Conservation (phyloP, 1,284 basidiomycete species). For the Leccinum pachyderme region DNA sequence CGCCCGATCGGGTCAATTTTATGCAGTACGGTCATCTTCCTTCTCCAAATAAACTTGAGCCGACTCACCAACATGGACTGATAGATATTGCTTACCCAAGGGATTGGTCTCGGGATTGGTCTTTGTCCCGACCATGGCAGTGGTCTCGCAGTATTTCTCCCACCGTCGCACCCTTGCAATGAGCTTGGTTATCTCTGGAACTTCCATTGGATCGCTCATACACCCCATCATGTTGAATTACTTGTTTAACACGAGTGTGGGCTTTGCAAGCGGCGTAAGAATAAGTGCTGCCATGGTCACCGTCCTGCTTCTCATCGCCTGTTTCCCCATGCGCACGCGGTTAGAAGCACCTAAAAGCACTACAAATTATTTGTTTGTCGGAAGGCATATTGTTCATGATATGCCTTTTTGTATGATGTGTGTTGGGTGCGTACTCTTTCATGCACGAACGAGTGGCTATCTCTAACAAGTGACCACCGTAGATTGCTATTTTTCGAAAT, state of each 20-base stretch:
- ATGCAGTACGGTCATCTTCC: constrained; percentile 20
- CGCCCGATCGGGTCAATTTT: constrained; percentile 23
- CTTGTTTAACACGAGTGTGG: constrained; percentile 29
- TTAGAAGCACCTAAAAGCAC: constrained; percentile 19
- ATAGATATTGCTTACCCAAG: constrained; percentile 37
- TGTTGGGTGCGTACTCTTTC: constrained; percentile 17
- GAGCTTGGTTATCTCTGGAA: constrained; percentile 33
- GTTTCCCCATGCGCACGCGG: constrained; percentile 28
- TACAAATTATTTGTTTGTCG: constrained; percentile 20
- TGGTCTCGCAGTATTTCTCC: constrained; percentile 37
- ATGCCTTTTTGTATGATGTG: constrained; percentile 21
- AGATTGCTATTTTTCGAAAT: constrained; percentile 18
- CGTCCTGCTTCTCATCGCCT: neutral
- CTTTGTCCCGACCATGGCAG: constrained; percentile 32
- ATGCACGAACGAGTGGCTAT: neutral
- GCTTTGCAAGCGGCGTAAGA: constrained; percentile 5
- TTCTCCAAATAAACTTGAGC: neutral
- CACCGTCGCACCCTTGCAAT: constrained; percentile 34
- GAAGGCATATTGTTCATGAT: constrained; percentile 17
- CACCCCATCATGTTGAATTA: constrained; percentile 43
- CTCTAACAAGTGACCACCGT: neutral
- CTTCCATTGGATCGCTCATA: constrained; percentile 34
- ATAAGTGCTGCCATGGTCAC: neutral
- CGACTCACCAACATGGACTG: neutral
- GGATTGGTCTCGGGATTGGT: constrained; percentile 30